Conservation (phyloP, 176 grass and related monocot species). For the Aegilops bicornis region DNA sequence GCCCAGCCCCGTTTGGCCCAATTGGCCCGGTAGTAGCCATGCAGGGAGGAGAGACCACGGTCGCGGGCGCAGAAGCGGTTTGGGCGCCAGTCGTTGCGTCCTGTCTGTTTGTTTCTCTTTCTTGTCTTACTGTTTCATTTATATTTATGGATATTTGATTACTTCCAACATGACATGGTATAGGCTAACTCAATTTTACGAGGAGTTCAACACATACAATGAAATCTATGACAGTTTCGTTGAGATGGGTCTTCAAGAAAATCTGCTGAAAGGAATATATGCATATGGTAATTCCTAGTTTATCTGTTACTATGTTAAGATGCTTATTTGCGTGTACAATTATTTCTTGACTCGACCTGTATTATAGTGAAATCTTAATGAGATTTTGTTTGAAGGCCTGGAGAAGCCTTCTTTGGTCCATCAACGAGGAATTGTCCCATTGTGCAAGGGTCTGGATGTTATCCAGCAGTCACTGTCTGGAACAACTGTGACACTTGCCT, state of each 20-base stretch:
- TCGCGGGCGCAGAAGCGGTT: too few relatives aligned
- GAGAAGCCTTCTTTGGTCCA: constrained; percentile 61
- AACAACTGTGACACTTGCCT: constrained; percentile 69
- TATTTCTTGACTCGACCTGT: neutral
- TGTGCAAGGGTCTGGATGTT: constrained; percentile 70
- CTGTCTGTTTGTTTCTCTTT: neutral
- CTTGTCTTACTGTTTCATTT: neutral
- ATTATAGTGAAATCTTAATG: neutral
- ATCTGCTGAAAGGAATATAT: constrained; percentile 71
- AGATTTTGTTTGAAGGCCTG: constrained; percentile 48
- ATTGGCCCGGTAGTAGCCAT: too few relatives aligned
- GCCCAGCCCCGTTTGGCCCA: too few relatives aligned
- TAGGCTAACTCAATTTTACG: neutral
- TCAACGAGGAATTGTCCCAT: constrained; percentile 65
- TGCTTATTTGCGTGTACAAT: neutral
- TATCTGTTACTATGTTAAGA: neutral
- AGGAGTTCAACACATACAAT: constrained; percentile 38
- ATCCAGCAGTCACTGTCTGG: constrained; percentile 61
- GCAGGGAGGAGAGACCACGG: too few relatives aligned
- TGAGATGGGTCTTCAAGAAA: constrained; percentile 67
- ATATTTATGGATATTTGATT: constrained; percentile 29
- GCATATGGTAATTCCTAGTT: constrained; percentile 50
- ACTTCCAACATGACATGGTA: neutral
- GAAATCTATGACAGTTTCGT: constrained; percentile 60
- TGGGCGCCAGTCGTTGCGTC: too few relatives aligned